Conservation (phyloP, 208 protist genomes). For the Leptomonas pyrrhocoris region DNA sequence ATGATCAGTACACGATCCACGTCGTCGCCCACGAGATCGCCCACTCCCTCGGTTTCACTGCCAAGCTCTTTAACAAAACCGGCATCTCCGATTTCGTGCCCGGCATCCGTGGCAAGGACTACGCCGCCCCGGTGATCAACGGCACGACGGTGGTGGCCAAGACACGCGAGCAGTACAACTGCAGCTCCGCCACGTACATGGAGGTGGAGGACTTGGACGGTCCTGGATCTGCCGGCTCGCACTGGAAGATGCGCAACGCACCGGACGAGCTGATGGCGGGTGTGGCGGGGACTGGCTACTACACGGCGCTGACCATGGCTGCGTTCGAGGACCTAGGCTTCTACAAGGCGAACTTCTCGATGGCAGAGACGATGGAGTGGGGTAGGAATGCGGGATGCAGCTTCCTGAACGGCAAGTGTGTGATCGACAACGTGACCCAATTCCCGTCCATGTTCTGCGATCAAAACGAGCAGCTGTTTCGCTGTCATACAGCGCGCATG, state of each 20-base stretch:
- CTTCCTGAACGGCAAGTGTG: conserved; percentile 52
- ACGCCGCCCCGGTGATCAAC: conserved; percentile 28
- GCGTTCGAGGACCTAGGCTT: conserved; percentile 80
- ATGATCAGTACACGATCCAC: conserved; percentile 20
- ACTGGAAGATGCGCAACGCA: conserved; percentile 86
- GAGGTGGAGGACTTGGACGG: conserved; percentile 83
- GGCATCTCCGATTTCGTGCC: conserved; percentile 12
- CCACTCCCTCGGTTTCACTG: conserved; percentile 85
- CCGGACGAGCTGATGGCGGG: conserved; percentile 87
- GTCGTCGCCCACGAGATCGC: conserved; percentile 76
- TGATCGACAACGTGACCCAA: conserved; percentile 33
- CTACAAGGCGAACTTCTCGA: conserved; percentile 74
- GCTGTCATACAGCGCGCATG: conserved; percentile 42
- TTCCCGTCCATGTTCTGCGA: conserved; percentile 63
- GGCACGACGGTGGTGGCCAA: conserved; percentile 35
- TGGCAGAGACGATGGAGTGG: conserved; percentile 74
- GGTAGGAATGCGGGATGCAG: conserved; percentile 63
- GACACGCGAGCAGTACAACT: conserved; percentile 70
- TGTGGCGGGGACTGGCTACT: conserved; percentile 32
- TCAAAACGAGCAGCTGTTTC: background rate
- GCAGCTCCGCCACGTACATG: conserved; percentile 46
- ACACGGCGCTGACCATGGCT: conserved; percentile 81
- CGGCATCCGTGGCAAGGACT: conserved; percentile 45
- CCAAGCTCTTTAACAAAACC: conserved; percentile 7
- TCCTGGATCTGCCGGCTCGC: conserved; percentile 47